Conservation (phyloP, 2,329 filamentous ascomycete genomes). For the Fusarium bactridioides region DNA sequence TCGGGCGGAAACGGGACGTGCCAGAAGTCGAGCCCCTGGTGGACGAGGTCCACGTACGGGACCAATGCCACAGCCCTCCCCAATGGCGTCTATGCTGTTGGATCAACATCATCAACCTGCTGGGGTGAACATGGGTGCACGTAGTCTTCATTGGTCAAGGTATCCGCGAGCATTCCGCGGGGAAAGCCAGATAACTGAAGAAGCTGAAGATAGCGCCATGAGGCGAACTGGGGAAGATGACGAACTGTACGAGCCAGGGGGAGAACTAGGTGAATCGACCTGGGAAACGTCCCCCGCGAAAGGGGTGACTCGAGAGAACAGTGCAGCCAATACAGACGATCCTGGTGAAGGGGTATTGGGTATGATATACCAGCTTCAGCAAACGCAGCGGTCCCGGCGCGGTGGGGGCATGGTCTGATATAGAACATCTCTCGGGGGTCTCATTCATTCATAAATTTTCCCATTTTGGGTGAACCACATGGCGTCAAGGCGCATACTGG, state of each 20-base stretch:
- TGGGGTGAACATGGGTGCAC: slow-evolving; percentile 53
- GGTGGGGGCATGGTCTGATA: slow-evolving; percentile 48
- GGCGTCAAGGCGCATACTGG: slow-evolving; percentile 16
- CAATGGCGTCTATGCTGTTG: slow-evolving; percentile 76
- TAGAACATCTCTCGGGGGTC: slow-evolving; percentile 4
- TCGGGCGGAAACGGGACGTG: slow-evolving; percentile 55
- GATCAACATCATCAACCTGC: slow-evolving; percentile 79
- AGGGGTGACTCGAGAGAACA: slow-evolving; percentile 61
- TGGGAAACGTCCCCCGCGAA: slow-evolving; percentile 66
- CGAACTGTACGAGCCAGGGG: slow-evolving; percentile 60
- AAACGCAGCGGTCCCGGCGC: slow-evolving; percentile 61
- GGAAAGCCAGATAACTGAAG: slow-evolving; percentile 63
- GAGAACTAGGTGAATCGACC: slow-evolving; percentile 63
- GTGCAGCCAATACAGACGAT: slow-evolving; percentile 54
- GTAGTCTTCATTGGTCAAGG: slow-evolving; percentile 58
- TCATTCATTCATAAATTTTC: not conserved
- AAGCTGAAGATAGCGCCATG: slow-evolving; percentile 56
- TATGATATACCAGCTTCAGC: slow-evolving; percentile 66
- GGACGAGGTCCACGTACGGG: slow-evolving; percentile 45
- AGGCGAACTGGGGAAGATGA: slow-evolving; percentile 60
- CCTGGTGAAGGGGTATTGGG: slow-evolving; percentile 64
- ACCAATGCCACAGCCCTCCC: slow-evolving; percentile 62
- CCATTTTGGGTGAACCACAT: not conserved
- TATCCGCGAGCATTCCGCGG: slow-evolving; percentile 55
- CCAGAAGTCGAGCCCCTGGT: slow-evolving; percentile 51